Percentiles rank a stretch among this genome's conserved stretches.
phyloP scores from a whole-genome alignment of 805 yeast species.

The Nadsonia fulvescens region DNA sequence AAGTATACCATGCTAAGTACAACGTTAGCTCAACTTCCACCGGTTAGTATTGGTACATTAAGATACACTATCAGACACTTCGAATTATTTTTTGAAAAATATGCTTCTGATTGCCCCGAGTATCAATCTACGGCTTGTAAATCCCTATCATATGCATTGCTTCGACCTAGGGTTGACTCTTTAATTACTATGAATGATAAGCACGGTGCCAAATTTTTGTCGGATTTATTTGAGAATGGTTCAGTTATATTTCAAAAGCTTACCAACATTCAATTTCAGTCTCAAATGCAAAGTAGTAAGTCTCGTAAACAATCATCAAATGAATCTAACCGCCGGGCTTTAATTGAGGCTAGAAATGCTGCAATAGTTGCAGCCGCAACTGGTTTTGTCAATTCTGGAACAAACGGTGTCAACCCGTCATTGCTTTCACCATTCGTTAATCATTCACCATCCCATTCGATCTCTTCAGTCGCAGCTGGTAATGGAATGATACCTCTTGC shows the following conservation, averaged over 20 bases:
- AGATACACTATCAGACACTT: conserved; percentile 10
- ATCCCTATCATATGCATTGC: conserved; percentile 1
- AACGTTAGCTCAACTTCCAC: conserved; percentile 12
- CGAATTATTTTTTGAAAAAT: conserved; percentile 2
- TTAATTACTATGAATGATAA: conserved; percentile 14
- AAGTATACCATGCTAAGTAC: conserved; percentile 8
- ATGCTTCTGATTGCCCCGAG: conserved; percentile 1
- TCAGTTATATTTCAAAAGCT: conserved; percentile 11
- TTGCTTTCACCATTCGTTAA: too few species aligned
- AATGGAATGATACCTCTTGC: conserved; percentile 11
- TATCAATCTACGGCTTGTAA: background rate
- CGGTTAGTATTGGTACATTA: conserved; percentile 9
- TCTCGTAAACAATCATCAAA: conserved; percentile 10
- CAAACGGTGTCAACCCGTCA: too few species aligned
- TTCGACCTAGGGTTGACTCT: conserved; percentile 16
- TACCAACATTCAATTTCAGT: conserved; percentile 7
- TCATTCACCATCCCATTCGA: too few species aligned
- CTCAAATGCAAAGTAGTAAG: conserved; percentile 9
- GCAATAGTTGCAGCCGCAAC: conserved; percentile 8
- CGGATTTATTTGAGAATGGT: conserved; percentile 12
- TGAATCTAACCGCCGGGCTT: conserved; percentile 11
- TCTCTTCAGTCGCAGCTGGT: conserved; percentile 4
- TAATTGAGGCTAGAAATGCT: conserved; percentile 11
- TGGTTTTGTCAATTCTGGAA: too few species aligned
- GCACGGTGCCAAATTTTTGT: conserved; percentile 15